These are phyloP conservation scores for Phialophora verrucosa DNA, from an alignment of 2,329 filamentous ascomycete genomes.

Conservation along the genomic window DNA sequence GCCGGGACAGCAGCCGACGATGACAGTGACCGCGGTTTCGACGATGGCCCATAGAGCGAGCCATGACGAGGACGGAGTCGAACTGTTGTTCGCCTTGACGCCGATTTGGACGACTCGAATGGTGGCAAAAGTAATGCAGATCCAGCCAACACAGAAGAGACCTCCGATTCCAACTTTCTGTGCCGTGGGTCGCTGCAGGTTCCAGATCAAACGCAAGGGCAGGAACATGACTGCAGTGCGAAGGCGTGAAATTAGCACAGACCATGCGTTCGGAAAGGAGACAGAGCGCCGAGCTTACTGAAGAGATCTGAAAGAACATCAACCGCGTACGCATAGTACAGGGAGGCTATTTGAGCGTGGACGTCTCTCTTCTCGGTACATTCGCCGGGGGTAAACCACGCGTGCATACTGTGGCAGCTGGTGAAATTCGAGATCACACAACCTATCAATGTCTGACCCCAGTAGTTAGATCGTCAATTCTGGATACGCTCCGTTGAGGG, in stretches of 20 bases:
- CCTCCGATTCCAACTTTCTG: slow-evolving; percentile 16
- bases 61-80: slow-evolving; percentile 16
- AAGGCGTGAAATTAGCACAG: background rate
- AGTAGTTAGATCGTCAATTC: slow-evolving; percentile 9
- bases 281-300: slow-evolving; percentile 9
- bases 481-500: background rate
- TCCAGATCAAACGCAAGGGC: slow-evolving; percentile 16
- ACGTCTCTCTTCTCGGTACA: slow-evolving; percentile 7
- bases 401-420: slow-evolving; percentile 46
- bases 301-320: slow-evolving; percentile 18
- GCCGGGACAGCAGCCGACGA: slow-evolving; percentile 17
- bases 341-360: slow-evolving; percentile 12
- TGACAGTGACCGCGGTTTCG: slow-evolving; percentile 3
- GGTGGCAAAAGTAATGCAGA: slow-evolving; percentile 16
- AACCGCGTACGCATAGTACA: slow-evolving; percentile 16
- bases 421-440: slow-evolving; percentile 47
- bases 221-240: slow-evolving; percentile 13
- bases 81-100: slow-evolving; percentile 8
- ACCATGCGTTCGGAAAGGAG: background rate
- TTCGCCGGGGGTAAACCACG: slow-evolving; percentile 42
- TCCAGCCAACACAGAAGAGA: slow-evolving; percentile 16
- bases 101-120: slow-evolving; percentile 18
- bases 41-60: slow-evolving; percentile 15
- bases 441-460: slow-evolving; percentile 45
- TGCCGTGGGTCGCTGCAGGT: slow-evolving; percentile 6